Evolutionary conservation across 306 rosid genomes (phyloP).

Genomic region (Hylodesmum podocarpum): DNA sequence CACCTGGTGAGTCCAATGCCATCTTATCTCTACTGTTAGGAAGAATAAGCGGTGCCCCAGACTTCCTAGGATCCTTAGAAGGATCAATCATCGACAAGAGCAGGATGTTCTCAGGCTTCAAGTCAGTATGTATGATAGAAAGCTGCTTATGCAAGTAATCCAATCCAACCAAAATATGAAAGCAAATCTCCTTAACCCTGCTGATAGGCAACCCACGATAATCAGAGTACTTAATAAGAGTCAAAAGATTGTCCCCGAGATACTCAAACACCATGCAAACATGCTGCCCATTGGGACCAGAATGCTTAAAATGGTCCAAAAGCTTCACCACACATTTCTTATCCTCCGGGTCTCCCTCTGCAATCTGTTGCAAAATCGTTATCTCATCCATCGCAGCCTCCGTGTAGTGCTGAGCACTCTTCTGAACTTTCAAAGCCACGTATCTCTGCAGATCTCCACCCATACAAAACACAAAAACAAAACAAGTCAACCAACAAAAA

Average conservation of each 20-base stretch:
- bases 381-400: conserved; percentile 99
- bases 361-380: conserved; percentile 86
- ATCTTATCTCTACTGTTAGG: conserved; percentile 58
- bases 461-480: background rate
- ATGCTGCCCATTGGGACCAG: conserved; percentile 95
- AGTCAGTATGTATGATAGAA: conserved; percentile 91
- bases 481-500: background rate
- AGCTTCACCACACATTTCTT: conserved; percentile 92
- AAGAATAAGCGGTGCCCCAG: conserved; percentile 68
- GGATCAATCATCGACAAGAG: conserved; percentile 77
- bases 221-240: conserved; percentile 82
- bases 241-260: conserved; percentile 89
- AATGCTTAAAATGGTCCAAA: conserved; percentile 94
- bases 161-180: conserved; percentile 82
- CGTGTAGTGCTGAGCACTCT: conserved; percentile 97
- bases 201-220: conserved; percentile 80
- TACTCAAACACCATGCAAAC: conserved; percentile 96
- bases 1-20: conserved; percentile 45
- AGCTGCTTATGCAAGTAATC: conserved; percentile 95
- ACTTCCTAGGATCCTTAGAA: conserved; percentile 77
- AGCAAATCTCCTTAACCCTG: conserved; percentile 90
- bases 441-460: conserved; percentile 58
- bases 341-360: conserved; percentile 83
- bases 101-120: conserved; percentile 90
- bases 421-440: conserved; percentile 94